Base-by-base conservation (phyloP, 371 early-diverging fungal genomes). In the Circinella minor region DNA sequence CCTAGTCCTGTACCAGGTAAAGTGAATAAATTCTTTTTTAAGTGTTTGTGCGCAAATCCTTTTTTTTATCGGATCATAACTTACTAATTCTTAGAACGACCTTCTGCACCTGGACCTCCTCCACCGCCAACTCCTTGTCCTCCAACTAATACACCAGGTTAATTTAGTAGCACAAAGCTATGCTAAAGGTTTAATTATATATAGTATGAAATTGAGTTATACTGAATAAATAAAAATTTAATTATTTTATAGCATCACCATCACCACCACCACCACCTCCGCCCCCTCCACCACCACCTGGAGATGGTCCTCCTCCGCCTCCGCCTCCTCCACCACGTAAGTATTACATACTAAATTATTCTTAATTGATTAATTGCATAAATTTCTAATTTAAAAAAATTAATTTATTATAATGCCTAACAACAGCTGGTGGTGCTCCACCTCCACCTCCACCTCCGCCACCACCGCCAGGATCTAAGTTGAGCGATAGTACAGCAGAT, bases 1-100 rank as follows among this genome's bases (percentile, higher is more conserved):
- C 47, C 61, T 37, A 68, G 68, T n/a, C 68, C 68, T 11, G 46
- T 62, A 54, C 68, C 68, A 51, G 62, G 68, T 61, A 63, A 38
- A 20, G 14, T 36, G 15, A 18, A 38, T 46, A 48, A 36, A 8
- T 27, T 51, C 34, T 2, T 55, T 55, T 36, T 38, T 8, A 36
- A 61, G 17, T 18, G 13, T n/a, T 18, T 18, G 8, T 18, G 27
- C 36, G 13, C 3, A 3, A 43, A 1, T 15, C 2, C 27, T 65
- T 15, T 3, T 43, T 7, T 7, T 43, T 27, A 43, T 14, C 43
- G 39, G 10, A 8, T 43, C 36, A 54, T 49, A 47, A 65, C 48
- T 9, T 65, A 18, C 20, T 27, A 43, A 37, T 47, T 9, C 57
- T 36, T 51, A 47, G 63, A 43, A 8, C 65, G 57, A 51, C 72